Evolutionary conservation across 306 rosid species (phyloP).

Genomic region (Cyamopsis tetragonoloba): DNA sequence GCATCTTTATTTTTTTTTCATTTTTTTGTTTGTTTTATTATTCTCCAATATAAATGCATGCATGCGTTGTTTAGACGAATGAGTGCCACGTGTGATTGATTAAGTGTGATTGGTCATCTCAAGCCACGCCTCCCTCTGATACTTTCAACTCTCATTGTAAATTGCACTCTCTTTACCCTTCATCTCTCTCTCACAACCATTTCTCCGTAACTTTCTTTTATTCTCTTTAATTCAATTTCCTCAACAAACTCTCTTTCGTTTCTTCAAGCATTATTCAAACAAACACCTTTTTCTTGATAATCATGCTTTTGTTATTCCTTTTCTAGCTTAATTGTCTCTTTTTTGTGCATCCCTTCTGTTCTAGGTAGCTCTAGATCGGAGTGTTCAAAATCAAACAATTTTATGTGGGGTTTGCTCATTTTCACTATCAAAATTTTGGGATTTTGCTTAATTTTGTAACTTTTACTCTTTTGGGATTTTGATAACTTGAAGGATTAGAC

Average conservation of each 20-base stretch:
- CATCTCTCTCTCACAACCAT: not conserved
- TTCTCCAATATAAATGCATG: not conserved
- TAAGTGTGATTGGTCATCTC: too few relatives aligned
- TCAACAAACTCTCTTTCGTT: too few relatives aligned
- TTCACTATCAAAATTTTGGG: too few relatives aligned
- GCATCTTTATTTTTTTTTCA: constrained; percentile 15
- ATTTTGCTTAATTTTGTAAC: too few relatives aligned
- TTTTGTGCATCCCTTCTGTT: too few relatives aligned
- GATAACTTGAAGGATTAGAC: too few relatives aligned
- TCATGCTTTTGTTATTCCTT: not conserved
- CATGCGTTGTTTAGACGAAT: too few relatives aligned
- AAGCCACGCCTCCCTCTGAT: not conserved
- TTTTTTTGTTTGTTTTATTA: too few relatives aligned
- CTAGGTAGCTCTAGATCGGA: too few relatives aligned
- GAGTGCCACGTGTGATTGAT: constrained; percentile 19
- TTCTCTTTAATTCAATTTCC: too few relatives aligned
- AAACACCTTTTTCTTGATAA: not conserved
- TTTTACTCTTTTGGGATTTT: too few relatives aligned
- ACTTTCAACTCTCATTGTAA: not conserved
- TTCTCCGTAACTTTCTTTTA: too few relatives aligned
- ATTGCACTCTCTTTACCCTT: not conserved
- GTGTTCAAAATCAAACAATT: not conserved
- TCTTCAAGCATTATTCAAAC: not conserved
- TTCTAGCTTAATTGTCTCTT: constrained; percentile 35
- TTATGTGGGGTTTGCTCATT: constrained; percentile 4